Evolutionary conservation across 2,329 filamentous ascomycete species (phyloP), one percentile per base, ranked within the genome.

Genomic region (Fusarium stilboides): DNA sequence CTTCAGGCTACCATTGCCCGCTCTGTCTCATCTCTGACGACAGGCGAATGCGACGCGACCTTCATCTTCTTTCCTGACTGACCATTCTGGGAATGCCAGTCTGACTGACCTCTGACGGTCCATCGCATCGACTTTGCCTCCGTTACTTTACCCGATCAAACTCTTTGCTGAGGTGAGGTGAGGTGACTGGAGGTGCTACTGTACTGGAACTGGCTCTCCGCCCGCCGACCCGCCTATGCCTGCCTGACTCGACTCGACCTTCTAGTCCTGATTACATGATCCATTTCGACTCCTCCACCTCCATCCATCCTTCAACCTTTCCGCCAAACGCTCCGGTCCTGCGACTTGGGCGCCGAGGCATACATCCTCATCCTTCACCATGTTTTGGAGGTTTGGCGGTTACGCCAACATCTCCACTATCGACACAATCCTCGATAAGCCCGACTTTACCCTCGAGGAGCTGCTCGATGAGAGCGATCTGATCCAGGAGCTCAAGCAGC

Each of bases 371-470:
- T 57, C 75, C 76, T 79, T 78, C 90, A 95, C 82, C 85, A 99
- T 99, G 96, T 99, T 99, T 84, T 99, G 96, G 96, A 92, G 95
- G 84, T 99, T 98, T 87, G 95, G 96, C 87, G 94, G 94, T 78
- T 98, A 98, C 87, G 93, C 94, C 86, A 97, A 94, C 87, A 92
- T 97, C 83, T 98, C 95, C 76, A 92, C 94, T 78, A 94, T 99
- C 82, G 96, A 98, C 82, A 94, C 91, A 74, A 93, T 99, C 77
- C 94, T 99, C 80, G 96, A 99, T 80, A 97, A 97, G 82, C 90
- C 97, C 74, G 93, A 97, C 82, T 94, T 98, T 79, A 94, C 93
- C 53, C 91, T 98, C 71, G 96, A 99, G 82, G 95, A 98, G 79
- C 87, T 99, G 63, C 89, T 99, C 68, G 94, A 98, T 80, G 96